Conservation (phyloP, 306 rosid species). For the Oxytropis ochrocephala region DNA sequence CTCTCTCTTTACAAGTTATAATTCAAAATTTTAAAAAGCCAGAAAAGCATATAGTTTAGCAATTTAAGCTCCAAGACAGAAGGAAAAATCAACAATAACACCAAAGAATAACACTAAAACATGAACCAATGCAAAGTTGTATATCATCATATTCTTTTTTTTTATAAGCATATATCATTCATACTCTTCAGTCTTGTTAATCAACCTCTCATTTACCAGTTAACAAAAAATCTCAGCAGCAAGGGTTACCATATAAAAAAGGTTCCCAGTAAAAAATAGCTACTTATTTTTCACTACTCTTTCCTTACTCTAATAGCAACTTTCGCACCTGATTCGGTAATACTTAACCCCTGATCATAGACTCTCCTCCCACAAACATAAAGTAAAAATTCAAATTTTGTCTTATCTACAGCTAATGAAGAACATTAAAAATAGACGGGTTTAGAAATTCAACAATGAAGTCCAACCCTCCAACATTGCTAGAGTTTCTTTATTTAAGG, state of each 20-base stretch:
- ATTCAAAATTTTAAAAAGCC: neutral
- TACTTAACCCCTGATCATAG: neutral
- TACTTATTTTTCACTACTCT: neutral
- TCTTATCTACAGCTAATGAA: neutral
- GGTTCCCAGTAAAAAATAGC: neutral
- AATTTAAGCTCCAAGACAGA: conserved; percentile 1
- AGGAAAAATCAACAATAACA: conserved; percentile 5
- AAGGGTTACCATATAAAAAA: neutral
- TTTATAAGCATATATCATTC: no score
- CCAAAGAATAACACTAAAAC: neutral
- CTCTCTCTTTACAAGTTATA: neutral
- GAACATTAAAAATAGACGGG: neutral
- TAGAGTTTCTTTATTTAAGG: neutral
- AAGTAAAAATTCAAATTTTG: neutral
- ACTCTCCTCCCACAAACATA: neutral
- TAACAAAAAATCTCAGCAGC: neutral
- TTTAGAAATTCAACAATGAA: neutral
- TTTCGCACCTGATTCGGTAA: neutral
- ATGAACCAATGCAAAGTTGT: neutral
- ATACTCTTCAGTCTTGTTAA: neutral
- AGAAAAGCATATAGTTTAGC: neutral
- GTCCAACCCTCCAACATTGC: conserved; percentile 3
- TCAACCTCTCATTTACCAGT: neutral
- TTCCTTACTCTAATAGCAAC: neutral
- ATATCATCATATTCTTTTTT: neutral